phyloP scores from a whole-genome alignment of 164 flowering plant species.

The Magnolia sinica region DNA sequence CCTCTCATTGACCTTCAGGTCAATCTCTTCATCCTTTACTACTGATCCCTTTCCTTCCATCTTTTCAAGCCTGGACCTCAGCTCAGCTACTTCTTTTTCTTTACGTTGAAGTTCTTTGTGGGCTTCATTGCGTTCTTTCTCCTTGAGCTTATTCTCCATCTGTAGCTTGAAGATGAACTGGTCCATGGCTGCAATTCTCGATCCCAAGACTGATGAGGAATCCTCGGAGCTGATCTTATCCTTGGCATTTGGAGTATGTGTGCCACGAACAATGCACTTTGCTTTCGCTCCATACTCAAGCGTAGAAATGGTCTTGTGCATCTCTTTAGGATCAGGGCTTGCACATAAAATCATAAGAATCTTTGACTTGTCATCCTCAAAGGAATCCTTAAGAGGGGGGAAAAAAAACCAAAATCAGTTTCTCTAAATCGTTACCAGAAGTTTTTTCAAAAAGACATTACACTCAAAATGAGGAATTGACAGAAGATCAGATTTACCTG shows the following conservation, averaged over 20 bases:
- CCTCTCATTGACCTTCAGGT: conserved; percentile 65
- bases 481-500: conserved; percentile 50
- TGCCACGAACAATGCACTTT: conserved; percentile 91
- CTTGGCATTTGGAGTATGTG: conserved; percentile 60
- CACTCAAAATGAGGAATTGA: neutral
- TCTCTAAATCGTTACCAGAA: neutral
- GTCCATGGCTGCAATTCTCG: conserved; percentile 89
- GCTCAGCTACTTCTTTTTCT: conserved; percentile 71
- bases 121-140: conserved; percentile 78
- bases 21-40: conserved; percentile 67
- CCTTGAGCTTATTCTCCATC: conserved; percentile 74
- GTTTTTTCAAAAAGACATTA: neutral
- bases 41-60: conserved; percentile 33
- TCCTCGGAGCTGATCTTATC: conserved; percentile 59
- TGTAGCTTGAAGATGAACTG: conserved; percentile 81
- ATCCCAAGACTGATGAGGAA: conserved; percentile 68
- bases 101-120: conserved; percentile 58
- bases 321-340: conserved; percentile 94
- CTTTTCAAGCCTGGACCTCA: conserved; percentile 52
- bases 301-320: conserved; percentile 85
- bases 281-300: conserved; percentile 99
- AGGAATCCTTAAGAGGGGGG: conserved; percentile 62
- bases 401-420: neutral
- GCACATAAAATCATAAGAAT: conserved; percentile 92
- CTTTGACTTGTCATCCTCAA: conserved; percentile 93